phyloP scores from a whole-genome alignment of 2,329 filamentous ascomycete genomes.

The Diatrype stigma region DNA sequence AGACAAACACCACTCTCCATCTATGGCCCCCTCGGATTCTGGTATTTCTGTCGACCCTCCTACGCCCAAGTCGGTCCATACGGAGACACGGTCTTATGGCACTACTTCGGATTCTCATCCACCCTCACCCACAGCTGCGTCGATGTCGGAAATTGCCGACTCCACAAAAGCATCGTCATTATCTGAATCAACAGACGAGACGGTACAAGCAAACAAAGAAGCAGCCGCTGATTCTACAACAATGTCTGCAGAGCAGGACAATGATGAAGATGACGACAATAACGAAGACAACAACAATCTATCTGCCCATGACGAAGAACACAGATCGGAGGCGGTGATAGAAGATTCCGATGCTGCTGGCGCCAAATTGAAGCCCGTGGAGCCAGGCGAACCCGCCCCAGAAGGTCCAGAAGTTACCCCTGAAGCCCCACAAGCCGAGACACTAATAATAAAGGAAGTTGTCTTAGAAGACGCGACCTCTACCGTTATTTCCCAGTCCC shows the following conservation, averaged over 20 bases:
- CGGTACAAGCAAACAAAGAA: slow-evolving; percentile 39
- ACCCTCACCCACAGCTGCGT: slow-evolving; percentile 47
- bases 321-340: slow-evolving; percentile 2
- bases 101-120: slow-evolving; percentile 55
- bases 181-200: slow-evolving; percentile 60
- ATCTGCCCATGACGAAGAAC: slow-evolving; percentile 6
- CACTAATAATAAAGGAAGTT: slow-evolving; percentile 10
- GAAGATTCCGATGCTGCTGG: background rate
- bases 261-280: background rate
- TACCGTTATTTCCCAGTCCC: slow-evolving; percentile 2
- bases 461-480: slow-evolving; percentile 14
- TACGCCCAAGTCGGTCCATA: slow-evolving; percentile 27
- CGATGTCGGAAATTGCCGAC: slow-evolving; percentile 50
- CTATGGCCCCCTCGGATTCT: slow-evolving; percentile 49
- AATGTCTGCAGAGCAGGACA: slow-evolving; percentile 8
- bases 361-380: background rate
- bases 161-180: slow-evolving; percentile 62
- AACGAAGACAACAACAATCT: background rate
- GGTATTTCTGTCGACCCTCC: slow-evolving; percentile 49
- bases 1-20: slow-evolving; percentile 30
- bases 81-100: slow-evolving; percentile 44
- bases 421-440: slow-evolving; percentile 12
- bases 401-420: slow-evolving; percentile 3
- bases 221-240: slow-evolving; percentile 15
- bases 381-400: slow-evolving; percentile 2